Evolutionary conservation across 1,284 basidiomycete species (phyloP).

Genomic region (Microbotryomycetes sp.): DNA sequence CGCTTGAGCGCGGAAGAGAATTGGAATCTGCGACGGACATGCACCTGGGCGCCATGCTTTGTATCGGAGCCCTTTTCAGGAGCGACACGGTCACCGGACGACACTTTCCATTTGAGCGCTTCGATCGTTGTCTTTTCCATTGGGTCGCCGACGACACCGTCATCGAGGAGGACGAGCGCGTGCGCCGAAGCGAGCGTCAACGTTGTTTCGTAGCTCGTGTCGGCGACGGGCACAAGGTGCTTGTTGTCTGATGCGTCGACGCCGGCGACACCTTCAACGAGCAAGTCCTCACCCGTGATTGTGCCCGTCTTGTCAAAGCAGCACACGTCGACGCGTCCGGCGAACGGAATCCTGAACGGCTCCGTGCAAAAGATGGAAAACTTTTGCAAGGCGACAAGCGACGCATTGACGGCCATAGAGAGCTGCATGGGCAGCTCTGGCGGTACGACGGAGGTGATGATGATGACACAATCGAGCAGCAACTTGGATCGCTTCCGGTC

Average conservation of each 20-base stretch:
- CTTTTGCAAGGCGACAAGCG: slow-evolving; percentile 85
- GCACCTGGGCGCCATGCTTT: slow-evolving; percentile 47
- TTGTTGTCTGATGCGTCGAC: slow-evolving; percentile 54
- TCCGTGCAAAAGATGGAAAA: slow-evolving; percentile 94
- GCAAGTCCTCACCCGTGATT: slow-evolving; percentile 89
- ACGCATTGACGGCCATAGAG: slow-evolving; percentile 86
- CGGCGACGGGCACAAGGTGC: slow-evolving; percentile 69
- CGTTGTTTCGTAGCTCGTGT: slow-evolving; percentile 68
- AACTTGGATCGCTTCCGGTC: slow-evolving; percentile 88
- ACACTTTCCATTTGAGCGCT: slow-evolving; percentile 81
- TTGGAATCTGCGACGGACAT: slow-evolving; percentile 82
- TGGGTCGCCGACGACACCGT: slow-evolving; percentile 90
- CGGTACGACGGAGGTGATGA: slow-evolving; percentile 90
- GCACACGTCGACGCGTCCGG: slow-evolving; percentile 88
- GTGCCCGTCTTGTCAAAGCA: slow-evolving; percentile 98
- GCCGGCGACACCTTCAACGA: slow-evolving; percentile 83
- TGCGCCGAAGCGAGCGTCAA: slow-evolving; percentile 89
- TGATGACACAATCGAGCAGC: slow-evolving; percentile 83
- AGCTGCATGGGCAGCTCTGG: slow-evolving; percentile 95
- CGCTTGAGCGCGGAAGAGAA: slow-evolving; percentile 92
- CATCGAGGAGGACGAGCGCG: slow-evolving; percentile 81
- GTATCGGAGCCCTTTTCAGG: slow-evolving; percentile 43
- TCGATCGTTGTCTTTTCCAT: slow-evolving; percentile 98
- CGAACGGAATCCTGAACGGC: slow-evolving; percentile 89
- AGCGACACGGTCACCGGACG: slow-evolving; percentile 66